Base-by-base conservation (phyloP, 2,329 filamentous ascomycete species). In the Exutisphaerella laricina region DNA sequence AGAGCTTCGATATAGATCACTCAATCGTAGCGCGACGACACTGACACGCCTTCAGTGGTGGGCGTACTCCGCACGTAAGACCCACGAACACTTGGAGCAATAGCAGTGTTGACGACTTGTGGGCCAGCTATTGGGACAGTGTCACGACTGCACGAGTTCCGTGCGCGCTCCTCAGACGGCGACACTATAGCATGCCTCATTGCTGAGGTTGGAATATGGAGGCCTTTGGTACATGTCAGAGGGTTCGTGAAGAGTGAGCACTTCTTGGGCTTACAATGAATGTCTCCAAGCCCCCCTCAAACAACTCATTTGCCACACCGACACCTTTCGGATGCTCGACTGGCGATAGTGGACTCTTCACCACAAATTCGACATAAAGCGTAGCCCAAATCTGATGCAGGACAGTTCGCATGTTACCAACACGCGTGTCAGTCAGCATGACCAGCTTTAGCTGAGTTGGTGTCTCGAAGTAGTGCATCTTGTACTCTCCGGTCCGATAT, bases 351-450 rank as follows among this genome's bases (percentile, higher is more conserved):
- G 79, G 79, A 48, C 79, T 82, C 60, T 82, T 82, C 38, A 82
- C 77, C 21, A 82, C 79, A 59, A 92, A 98, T 70, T 98, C 92
- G 13, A 98, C 90, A 71, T 92, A 98, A 17, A 97, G 78, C 64
- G 94, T 97, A 45, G 96, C 94, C 66, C 96, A 98, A 50, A 98
- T 96, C 74, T 98, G 92, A 64, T 98, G 89, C 59, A 98, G 70
- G 16, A 94, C 90, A 57, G 94, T 88, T 32, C 89, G 80, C 80
- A 98, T 90, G 67, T 88, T 96, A 5, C 49, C 51, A 20, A 51
- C 41, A 54, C 80, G 84, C 26, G 85, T 86, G 68, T 97, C 92
- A 17, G 92, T 97, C 61, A 97, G 75, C 82, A 98, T 87, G 62
- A 96, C 88, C 62, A 97, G 94, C 62, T 95, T 94, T 67, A 94